These are phyloP conservation scores for Carex littledalei DNA, from an alignment of 176 grass and related monocot genomes.

Conservation along the genomic window DNA sequence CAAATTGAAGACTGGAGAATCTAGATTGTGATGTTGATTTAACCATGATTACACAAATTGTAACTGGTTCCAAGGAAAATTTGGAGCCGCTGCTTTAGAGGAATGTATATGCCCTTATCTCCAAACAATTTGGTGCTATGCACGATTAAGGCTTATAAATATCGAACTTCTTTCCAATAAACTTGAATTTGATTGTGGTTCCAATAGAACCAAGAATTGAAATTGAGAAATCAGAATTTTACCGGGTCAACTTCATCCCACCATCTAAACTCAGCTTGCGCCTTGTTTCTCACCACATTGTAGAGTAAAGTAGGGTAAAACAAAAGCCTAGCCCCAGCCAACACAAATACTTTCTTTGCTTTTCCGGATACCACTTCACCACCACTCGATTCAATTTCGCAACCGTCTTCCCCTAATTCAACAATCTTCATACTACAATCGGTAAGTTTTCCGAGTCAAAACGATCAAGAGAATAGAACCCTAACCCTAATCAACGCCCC, in stretches of 20 bases:
- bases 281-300: constrained; percentile 78
- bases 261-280: constrained; percentile 86
- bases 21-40: neutral
- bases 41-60: neutral
- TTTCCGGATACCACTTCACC: constrained; percentile 27
- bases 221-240: neutral
- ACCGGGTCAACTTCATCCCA: constrained; percentile 94
- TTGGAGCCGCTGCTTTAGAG: neutral
- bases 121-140: neutral
- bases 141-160: neutral
- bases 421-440: constrained; percentile 26
- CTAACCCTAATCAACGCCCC: constrained; percentile 22
- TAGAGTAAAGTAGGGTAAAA: constrained; percentile 87
- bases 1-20: neutral
- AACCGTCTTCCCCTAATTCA: constrained; percentile 29
- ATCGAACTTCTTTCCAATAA: neutral
- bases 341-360: constrained; percentile 59
- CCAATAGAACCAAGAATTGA: neutral
- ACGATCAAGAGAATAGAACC: neutral
- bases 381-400: constrained; percentile 23
- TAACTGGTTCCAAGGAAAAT: neutral
- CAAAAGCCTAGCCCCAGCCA: constrained; percentile 58
- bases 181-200: neutral
- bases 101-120: neutral
- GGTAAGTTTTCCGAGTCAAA: neutral